Evolutionary conservation across 345 rosid species (phyloP), one percentile per base, ranked within the genome.

Genomic region (Cardamine occulta): DNA sequence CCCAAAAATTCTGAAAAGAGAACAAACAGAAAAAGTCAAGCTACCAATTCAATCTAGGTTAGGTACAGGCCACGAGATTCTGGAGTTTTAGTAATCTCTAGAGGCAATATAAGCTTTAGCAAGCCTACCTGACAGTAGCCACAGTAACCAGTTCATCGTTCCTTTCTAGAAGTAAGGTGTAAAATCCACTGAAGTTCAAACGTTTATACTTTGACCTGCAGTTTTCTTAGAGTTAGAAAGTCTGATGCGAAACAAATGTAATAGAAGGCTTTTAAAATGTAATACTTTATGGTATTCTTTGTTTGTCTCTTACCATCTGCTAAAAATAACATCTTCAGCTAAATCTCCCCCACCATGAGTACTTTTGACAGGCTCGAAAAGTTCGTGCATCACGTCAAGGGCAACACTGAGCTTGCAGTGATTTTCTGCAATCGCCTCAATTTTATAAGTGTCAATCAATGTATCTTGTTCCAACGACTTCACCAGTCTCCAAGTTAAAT

Each of bases 321-420:
- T 81, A 79, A 88, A 91, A 64, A 94, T 84, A 78, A 94, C 87
- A 83, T 88, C 87, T 78, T 84, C 84, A 42, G 83, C 73, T 34
- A 89, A 76, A 85, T 93, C 97, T 67, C 96, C 79, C 39, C 76
- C 63, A 13, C 80, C 82, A 71, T 12, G 63, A 80, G 86, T 79
- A 40, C 87, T 95, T 79, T 82, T 74, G 18, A 91, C 79, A 12
- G 84, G 84, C 82, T 94, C 87, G 21, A 94, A 94, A 78, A 96
- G 89, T 78, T 94, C 96, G 40, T 91, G 98, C 94, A 94, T 85
- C 71, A 91, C 88, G 15, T 74, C 84, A 54, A 88, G 86, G 15
- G 97, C 95, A 51, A 91, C 78, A 74, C 64, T 85, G 47, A 94
- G 88, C 84, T 78, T 94, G 81, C 86, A 80, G 57, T 84, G 80